phyloP scores from a whole-genome alignment of 345 rosid species.

The Lepidium aucheri region DNA sequence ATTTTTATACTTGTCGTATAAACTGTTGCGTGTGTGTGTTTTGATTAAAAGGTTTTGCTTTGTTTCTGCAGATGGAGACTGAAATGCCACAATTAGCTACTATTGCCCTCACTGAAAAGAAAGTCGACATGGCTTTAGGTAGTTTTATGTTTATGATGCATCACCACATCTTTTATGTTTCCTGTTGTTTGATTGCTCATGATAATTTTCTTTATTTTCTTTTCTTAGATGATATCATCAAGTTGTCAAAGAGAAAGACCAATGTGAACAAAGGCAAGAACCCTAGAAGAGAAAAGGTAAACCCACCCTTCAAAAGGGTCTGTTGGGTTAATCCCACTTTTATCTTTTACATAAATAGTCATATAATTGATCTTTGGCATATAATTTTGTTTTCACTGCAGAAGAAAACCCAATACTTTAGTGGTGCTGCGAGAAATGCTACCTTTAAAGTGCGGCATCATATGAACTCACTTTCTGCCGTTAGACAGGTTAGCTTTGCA shows the following conservation, averaged over 20 bases:
- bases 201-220: background rate
- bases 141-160: background rate
- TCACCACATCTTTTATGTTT: background rate
- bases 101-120: conserved; percentile 73
- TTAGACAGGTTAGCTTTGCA: conserved; percentile 52
- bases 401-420: conserved; percentile 46
- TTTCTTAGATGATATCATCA: conserved; percentile 63
- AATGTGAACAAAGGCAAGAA: conserved; percentile 30
- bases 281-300: conserved; percentile 42
- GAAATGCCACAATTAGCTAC: conserved; percentile 37
- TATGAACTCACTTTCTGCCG: conserved; percentile 51
- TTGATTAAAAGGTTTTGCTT: background rate
- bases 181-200: background rate
- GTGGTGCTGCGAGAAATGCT: conserved; percentile 38
- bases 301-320: background rate
- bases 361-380: background rate
- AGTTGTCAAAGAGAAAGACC: conserved; percentile 52
- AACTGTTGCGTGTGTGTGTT: background rate
- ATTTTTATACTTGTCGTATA: background rate
- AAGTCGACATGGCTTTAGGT: conserved; percentile 91
- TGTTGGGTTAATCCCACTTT: background rate
- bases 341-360: background rate
- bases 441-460: conserved; percentile 37
- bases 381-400: conserved; percentile 14
- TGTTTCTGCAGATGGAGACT: conserved; percentile 45